Percentiles rank a stretch among this genome's conserved stretches.
Conservation (phyloP, 257 asterid species). For the Fraxinus excelsior region DNA sequence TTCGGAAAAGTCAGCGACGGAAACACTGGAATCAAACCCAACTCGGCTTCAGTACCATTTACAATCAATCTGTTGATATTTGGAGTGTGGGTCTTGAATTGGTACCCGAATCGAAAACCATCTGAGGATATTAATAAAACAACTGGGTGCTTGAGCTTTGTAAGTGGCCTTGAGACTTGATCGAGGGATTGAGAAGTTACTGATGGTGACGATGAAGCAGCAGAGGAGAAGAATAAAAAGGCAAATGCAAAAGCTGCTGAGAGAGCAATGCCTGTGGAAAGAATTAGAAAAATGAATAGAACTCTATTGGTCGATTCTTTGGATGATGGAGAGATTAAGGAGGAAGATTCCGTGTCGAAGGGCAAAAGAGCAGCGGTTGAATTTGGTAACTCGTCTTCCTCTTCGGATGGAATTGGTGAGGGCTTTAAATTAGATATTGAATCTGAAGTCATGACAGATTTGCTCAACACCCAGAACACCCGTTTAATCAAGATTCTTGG, state of each 20-base stretch:
- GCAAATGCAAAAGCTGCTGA: slow-evolving; percentile 46
- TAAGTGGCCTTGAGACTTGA: slow-evolving; percentile 30
- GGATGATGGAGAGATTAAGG: background rate
- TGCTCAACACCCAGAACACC: background rate
- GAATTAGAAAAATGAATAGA: slow-evolving; percentile 32
- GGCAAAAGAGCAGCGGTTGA: slow-evolving; percentile 34
- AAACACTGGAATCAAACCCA: slow-evolving; percentile 50
- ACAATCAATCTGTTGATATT: slow-evolving; percentile 34
- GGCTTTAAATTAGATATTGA: slow-evolving; percentile 26
- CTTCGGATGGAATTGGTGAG: slow-evolving; percentile 14
- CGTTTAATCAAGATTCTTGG: slow-evolving; percentile 1
- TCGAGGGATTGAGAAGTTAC: background rate
- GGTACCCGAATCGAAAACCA: slow-evolving; percentile 53
- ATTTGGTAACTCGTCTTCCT: slow-evolving; percentile 27
- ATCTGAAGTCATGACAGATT: slow-evolving; percentile 30
- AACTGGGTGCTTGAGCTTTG: slow-evolving; percentile 41
- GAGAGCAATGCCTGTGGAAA: slow-evolving; percentile 39
- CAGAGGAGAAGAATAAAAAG: slow-evolving; percentile 26
- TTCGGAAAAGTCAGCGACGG: slow-evolving; percentile 50
- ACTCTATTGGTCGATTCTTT: slow-evolving; percentile 11
- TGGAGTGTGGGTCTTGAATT: slow-evolving; percentile 43
- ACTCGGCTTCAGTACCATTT: slow-evolving; percentile 49
- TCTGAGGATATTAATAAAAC: slow-evolving; percentile 48
- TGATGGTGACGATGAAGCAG: slow-evolving; percentile 4
- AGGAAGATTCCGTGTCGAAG: slow-evolving; percentile 36